A percentile compares a stretch with the other conserved stretches of the same genome.
These are phyloP conservation scores for Microdochium trichocladiopsis DNA, from an alignment of 2,329 filamentous ascomycete species.

Conservation along the genomic window DNA sequence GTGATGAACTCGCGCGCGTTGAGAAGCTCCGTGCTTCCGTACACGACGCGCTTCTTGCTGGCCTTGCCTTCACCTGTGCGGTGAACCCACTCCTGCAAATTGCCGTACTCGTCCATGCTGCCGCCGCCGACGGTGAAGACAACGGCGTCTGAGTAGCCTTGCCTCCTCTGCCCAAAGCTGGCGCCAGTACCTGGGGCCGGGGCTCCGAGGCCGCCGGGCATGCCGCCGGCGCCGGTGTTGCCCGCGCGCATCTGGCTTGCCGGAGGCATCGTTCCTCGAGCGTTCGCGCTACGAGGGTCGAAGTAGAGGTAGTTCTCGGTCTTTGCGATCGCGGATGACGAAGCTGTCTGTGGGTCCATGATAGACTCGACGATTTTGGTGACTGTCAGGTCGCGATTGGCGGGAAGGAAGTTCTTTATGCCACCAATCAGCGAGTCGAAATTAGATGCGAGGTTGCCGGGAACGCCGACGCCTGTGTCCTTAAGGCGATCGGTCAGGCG, in stretches of 20 bases:
- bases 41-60: conserved; percentile 74
- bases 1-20: conserved; percentile 62
- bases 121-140: conserved; percentile 95
- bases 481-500: conserved; percentile 91
- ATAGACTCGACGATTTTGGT: conserved; percentile 98
- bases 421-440: conserved; percentile 92
- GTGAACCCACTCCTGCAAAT: conserved; percentile 91
- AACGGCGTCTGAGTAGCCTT: conserved; percentile 83
- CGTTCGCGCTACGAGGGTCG: conserved; percentile 88
- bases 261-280: conserved; percentile 83
- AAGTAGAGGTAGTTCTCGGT: conserved; percentile 97
- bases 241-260: conserved; percentile 53
- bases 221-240: conserved; percentile 34
- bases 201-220: conserved; percentile 32
- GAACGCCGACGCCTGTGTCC: conserved; percentile 72
- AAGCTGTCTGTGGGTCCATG: conserved; percentile 90
- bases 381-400: conserved; percentile 88
- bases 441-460: conserved; percentile 62
- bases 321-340: conserved; percentile 87
- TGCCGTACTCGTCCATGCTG: conserved; percentile 98
- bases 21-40: conserved; percentile 83
- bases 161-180: conserved; percentile 83
- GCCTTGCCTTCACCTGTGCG: conserved; percentile 62
- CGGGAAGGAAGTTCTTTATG: conserved; percentile 97
- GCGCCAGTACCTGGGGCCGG: conserved; percentile 60